phyloP scores from a whole-genome alignment of 345 rosid species.

The Microthlaspi erraticum region DNA sequence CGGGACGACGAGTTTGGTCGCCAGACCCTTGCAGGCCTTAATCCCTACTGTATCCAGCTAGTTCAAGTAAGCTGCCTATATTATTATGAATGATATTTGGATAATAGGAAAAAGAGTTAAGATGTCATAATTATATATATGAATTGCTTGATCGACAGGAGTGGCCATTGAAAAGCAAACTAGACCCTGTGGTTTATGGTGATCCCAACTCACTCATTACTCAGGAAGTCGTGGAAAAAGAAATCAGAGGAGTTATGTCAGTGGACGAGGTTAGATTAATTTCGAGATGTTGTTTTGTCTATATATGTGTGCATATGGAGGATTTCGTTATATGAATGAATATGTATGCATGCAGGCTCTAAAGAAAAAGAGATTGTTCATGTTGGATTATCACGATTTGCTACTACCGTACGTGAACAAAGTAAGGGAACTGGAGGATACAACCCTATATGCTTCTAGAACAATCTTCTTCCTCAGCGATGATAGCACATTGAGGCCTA shows the following conservation, averaged over 20 bases:
- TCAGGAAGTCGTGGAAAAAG: slow-evolving; percentile 53
- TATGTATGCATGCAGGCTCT: slow-evolving; percentile 30
- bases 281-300: background rate
- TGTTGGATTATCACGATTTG: slow-evolving; percentile 46
- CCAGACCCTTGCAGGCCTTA: slow-evolving; percentile 80
- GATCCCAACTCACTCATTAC: slow-evolving; percentile 70
- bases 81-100: too few relatives aligned
- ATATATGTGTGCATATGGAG: background rate
- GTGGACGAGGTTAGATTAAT: slow-evolving; percentile 55
- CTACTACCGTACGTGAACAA: slow-evolving; percentile 65
- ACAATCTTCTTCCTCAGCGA: slow-evolving; percentile 64
- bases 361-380: slow-evolving; percentile 36
- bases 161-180: slow-evolving; percentile 80
- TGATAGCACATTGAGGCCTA: slow-evolving; percentile 57
- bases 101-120: too few relatives aligned
- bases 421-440: slow-evolving; percentile 56
- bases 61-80: slow-evolving; percentile 68
- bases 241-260: slow-evolving; percentile 60
- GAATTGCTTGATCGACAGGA: too few relatives aligned
- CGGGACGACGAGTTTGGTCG: slow-evolving; percentile 81
- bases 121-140: too few relatives aligned
- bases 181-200: slow-evolving; percentile 72
- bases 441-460: slow-evolving; percentile 69
- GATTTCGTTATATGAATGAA: background rate
- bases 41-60: slow-evolving; percentile 60